Conservation (phyloP, 768 basidiomycete species). For the Phaffia tasmanica region DNA sequence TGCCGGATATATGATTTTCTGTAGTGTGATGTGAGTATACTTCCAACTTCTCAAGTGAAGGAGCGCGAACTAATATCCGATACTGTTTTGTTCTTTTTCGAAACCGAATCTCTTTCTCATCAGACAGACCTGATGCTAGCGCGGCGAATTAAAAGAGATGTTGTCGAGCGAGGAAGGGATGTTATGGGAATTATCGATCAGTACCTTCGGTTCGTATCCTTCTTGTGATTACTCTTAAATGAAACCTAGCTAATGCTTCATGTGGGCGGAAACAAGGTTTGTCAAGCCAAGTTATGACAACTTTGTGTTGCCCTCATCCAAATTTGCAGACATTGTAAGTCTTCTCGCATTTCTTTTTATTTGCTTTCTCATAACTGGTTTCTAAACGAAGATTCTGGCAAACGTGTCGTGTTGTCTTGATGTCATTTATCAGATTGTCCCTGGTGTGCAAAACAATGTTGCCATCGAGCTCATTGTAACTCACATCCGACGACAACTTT, state of each 20-base stretch:
- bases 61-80: not conserved
- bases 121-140: constrained; percentile 97
- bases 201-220: constrained; percentile 41
- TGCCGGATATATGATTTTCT: constrained; percentile 55
- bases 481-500: constrained; percentile 73
- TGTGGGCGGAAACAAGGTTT: constrained; percentile 44
- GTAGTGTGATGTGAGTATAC: constrained; percentile 12
- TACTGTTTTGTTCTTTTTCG: constrained; percentile 23
- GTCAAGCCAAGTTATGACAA: constrained; percentile 93
- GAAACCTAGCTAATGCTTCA: constrained; percentile 2
- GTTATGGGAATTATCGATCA: constrained; percentile 84
- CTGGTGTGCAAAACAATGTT: constrained; percentile 74
- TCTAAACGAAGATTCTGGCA: not conserved
- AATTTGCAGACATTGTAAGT: constrained; percentile 75
- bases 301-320: constrained; percentile 77
- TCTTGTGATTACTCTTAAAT: not conserved
- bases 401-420: not conserved
- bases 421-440: constrained; percentile 66
- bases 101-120: constrained; percentile 27
- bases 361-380: not conserved
- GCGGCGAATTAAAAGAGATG: constrained; percentile 74
- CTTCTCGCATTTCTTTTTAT: not conserved
- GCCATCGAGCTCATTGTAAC: constrained; percentile 89
- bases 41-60: constrained; percentile 40
- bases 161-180: constrained; percentile 71